These are phyloP conservation scores for Tarenaya hassleriana DNA, from an alignment of 345 rosid genomes.

Conservation along the genomic window DNA sequence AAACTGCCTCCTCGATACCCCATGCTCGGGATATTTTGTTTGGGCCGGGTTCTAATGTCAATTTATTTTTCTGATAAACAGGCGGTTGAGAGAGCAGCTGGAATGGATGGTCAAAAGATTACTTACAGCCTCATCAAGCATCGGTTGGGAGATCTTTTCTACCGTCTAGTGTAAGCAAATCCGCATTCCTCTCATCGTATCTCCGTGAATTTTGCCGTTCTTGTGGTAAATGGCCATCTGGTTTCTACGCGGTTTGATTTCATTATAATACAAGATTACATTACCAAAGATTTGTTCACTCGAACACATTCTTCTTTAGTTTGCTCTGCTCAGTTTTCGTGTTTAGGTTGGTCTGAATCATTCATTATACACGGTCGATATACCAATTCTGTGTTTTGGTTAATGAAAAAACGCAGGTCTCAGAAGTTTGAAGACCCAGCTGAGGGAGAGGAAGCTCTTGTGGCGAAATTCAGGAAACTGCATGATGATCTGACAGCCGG, in stretches of 20 bases:
- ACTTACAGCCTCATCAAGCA: constrained; percentile 87
- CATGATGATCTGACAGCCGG: constrained; percentile 83
- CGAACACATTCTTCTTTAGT: no score
- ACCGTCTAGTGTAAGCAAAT: constrained; percentile 73
- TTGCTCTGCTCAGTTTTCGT: no score
- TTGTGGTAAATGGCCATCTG: no score
- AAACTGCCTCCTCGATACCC: neutral
- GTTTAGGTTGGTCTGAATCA: no score
- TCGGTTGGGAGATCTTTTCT: constrained; percentile 94
- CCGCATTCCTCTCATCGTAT: neutral
- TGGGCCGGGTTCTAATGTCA: neutral
- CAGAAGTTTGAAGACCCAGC: constrained; percentile 99
- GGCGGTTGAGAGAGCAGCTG: constrained; percentile 97
- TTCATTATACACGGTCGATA: no score
- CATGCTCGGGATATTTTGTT: neutral
- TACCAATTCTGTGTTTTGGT: no score
- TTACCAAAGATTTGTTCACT: no score
- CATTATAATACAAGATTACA: no score
- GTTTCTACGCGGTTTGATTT: no score
- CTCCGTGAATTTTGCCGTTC: neutral
- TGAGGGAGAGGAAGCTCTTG: constrained; percentile 86
- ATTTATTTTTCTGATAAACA: constrained; percentile 22
- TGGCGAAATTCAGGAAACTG: constrained; percentile 78
- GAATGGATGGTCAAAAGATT: constrained; percentile 99
- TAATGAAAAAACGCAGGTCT: constrained; percentile 46